Evolutionary conservation across 2,329 filamentous ascomycete species (phyloP), one percentile per base, ranked within the genome.

Genomic region (Furcasterigmium sp.): DNA sequence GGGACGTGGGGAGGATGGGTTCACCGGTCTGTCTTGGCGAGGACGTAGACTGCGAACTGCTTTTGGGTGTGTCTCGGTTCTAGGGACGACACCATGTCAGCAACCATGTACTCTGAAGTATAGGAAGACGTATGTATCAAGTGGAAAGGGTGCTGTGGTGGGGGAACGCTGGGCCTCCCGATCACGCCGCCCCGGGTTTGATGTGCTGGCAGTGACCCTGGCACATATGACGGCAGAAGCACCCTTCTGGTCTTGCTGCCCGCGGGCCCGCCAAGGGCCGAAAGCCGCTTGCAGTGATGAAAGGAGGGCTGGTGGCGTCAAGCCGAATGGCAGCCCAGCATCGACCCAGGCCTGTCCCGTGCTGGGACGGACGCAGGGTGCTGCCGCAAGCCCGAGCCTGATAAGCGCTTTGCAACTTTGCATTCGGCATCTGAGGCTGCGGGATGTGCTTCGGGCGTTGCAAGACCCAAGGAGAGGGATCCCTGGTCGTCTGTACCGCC

Each of bases 201-300:
- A 73, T 73, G 70, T 66, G 70, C 62, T 73, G 70, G 70, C 49
- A 51, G 45, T 43, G 18, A 35, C 32, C 47, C 42, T 42, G 54
- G 53, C 73, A 76, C 78, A 74, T 73, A 78, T 76, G 71, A 75
- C 71, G 72, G 72, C 69, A 73, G 69, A 72, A 76, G 75, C 73
- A 76, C 60, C 64, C 68, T 60, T 64, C 60, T 64, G 65, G 64
- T 60, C 64, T 35, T 15, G 32, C 64, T 68, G 65, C 63, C 58
- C 58, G 62, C 61, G 58, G 60, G 65, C 63, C 66, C 69, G 60
- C 64, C 62, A 67, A 67, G 64, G 48, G 50, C 44, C 42, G 35
- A 42, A 37, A 42, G 34, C 45, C 42, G 50, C 7, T 26, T 26
- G 23, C 23, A 7, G 23, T 26, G 23, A 26, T 11, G n/a, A n/a